These are phyloP conservation scores for Exophiala phaeomuriformis DNA, from an alignment of 2,329 filamentous ascomycete species.

Conservation along the genomic window DNA sequence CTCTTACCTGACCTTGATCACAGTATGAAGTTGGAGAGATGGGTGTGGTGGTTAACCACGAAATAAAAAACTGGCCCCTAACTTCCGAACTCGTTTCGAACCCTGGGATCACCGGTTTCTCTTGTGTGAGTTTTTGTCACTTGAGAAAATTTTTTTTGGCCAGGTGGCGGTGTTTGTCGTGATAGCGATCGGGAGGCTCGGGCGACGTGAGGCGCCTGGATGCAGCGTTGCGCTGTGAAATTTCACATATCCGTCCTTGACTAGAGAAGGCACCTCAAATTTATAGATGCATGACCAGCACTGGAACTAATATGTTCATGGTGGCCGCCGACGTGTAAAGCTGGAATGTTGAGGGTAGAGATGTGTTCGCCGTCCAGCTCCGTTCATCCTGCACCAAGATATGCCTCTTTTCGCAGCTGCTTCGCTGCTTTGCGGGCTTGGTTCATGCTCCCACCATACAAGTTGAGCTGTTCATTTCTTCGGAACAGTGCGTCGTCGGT, in stretches of 20 bases:
- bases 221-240: too few species aligned
- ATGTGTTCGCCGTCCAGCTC: neutral
- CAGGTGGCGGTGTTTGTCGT: neutral
- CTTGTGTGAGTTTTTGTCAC: neutral
- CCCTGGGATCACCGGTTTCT: neutral
- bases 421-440: conserved; percentile 39
- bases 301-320: too few species aligned
- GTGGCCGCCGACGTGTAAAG: neutral
- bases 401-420: conserved; percentile 23
- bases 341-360: neutral
- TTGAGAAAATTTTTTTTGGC: neutral
- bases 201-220: too few species aligned
- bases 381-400: conserved; percentile 10
- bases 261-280: too few species aligned
- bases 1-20: neutral
- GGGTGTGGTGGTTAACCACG: neutral
- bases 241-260: too few species aligned
- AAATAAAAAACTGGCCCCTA: neutral
- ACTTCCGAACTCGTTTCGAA: neutral
- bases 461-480: conserved; percentile 29
- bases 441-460: conserved; percentile 36
- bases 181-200: too few species aligned
- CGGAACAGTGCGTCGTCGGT: conserved; percentile 52
- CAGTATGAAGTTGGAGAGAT: neutral
- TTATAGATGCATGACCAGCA: too few species aligned